Percentiles rank a stretch among this genome's conserved stretches.
Conservation (phyloP, 768 basidiomycete species). For the Dacryopinax primogenitus region DNA sequence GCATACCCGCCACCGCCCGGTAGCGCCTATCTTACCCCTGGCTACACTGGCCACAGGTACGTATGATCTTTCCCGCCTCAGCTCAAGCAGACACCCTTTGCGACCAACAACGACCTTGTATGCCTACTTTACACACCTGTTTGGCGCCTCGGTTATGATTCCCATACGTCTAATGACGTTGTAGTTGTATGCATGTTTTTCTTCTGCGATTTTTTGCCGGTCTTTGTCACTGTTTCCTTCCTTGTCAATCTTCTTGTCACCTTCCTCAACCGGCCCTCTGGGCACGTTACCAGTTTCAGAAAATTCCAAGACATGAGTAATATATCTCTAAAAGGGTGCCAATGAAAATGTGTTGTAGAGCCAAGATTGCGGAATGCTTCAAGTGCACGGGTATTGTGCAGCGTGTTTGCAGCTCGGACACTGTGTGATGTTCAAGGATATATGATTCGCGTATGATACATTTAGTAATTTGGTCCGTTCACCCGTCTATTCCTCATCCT, state of each 20-base stretch:
- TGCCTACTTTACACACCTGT: neutral
- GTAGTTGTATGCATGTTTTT: neutral
- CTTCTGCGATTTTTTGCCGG: too few relatives aligned
- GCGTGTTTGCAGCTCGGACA: too few relatives aligned
- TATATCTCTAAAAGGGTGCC: neutral
- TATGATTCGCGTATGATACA: conserved; percentile 8
- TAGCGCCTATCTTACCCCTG: neutral
- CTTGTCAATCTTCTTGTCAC: neutral
- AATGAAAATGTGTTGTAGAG: neutral
- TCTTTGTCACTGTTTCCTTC: neutral
- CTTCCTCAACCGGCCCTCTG: neutral
- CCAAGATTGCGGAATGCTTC: neutral
- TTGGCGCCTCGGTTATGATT: neutral
- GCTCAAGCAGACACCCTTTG: neutral
- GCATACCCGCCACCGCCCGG: neutral
- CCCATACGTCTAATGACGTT: neutral
- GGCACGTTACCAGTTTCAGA: conserved; percentile 1
- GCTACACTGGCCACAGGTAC: neutral
- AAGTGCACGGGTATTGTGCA: neutral
- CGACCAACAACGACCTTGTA: neutral
- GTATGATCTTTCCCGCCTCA: neutral
- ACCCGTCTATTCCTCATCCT: neutral
- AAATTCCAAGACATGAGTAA: conserved; percentile 3
- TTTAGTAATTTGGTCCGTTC: neutral
- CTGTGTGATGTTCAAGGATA: neutral